A percentile compares a stretch with the other conserved stretches of the same genome.
phyloP scores from a whole-genome alignment of 495 filamentous ascomycete species.

The Beverwykella pulmonaria region DNA sequence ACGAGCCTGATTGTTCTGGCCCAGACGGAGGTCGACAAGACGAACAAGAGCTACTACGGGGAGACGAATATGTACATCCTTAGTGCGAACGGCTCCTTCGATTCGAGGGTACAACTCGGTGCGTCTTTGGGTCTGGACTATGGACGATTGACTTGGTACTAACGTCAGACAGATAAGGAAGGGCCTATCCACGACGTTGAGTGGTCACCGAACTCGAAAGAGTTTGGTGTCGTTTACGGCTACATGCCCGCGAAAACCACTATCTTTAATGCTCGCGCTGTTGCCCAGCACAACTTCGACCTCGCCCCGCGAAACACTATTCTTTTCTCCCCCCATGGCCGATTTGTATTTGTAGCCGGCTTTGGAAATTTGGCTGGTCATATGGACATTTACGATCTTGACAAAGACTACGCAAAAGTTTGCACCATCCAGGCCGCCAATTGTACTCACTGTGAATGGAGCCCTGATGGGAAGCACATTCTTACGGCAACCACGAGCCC shows the following conservation, averaged over 20 bases:
- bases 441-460: constrained; percentile 93
- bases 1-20: constrained; percentile 92
- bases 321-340: constrained; percentile 88
- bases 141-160: not conserved
- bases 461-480: constrained; percentile 91
- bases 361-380: constrained; percentile 97
- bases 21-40: constrained; percentile 96
- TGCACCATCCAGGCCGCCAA: constrained; percentile 95
- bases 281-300: constrained; percentile 77
- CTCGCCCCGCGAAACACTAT: constrained; percentile 91
- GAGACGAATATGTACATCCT: constrained; percentile 97
- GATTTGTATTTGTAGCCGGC: constrained; percentile 89
- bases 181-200: constrained; percentile 96
- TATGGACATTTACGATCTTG: constrained; percentile 95
- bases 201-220: constrained; percentile 96
- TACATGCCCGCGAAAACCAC: constrained; percentile 98
- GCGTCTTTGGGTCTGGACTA: constrained; percentile 27
- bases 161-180: constrained; percentile 73
- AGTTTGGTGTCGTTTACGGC: constrained; percentile 96
- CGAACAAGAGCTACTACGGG: constrained; percentile 97
- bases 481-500: constrained; percentile 96
- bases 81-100: constrained; percentile 87
- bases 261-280: constrained; percentile 87
- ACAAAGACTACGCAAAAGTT: constrained; percentile 87
- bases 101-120: constrained; percentile 85